Evolutionary conservation across 768 basidiomycete species (phyloP).

Genomic region (Boletus barrowsii): DNA sequence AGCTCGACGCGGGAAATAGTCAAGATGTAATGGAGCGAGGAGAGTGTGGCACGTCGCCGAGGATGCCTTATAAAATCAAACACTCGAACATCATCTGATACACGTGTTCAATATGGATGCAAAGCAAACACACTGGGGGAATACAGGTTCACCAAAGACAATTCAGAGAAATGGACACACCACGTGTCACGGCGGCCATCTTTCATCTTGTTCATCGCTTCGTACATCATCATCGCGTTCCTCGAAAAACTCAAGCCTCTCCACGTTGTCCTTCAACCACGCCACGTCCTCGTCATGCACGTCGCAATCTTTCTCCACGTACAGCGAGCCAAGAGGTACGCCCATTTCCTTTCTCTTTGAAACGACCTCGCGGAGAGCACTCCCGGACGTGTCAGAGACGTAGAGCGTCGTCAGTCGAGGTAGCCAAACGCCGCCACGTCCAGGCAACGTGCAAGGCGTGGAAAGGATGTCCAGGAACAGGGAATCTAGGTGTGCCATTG

Average conservation of each 20-base stretch:
- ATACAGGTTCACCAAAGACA: too few species aligned
- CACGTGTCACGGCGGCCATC: too few species aligned
- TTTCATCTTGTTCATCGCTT: too few species aligned
- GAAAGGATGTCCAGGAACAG: not conserved
- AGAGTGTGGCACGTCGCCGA: too few species aligned
- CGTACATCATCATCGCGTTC: not conserved
- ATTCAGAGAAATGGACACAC: too few species aligned
- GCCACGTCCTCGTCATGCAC: not conserved
- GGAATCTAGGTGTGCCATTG: not conserved
- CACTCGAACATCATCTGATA: too few species aligned
- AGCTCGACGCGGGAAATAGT: too few species aligned
- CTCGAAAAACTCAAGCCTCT: not conserved
- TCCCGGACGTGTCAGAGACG: constrained; percentile 39
- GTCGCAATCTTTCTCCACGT: not conserved
- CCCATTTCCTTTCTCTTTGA: not conserved
- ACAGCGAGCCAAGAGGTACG: not conserved
- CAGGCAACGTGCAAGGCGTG: not conserved
- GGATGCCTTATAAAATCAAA: too few species aligned
- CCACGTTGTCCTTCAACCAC: not conserved
- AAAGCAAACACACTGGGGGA: too few species aligned
- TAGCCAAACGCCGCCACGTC: constrained; percentile 31
- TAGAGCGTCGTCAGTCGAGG: constrained; percentile 51
- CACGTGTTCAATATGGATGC: too few species aligned
- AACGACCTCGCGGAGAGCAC: not conserved
- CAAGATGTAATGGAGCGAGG: too few species aligned